Evolutionary conservation across 805 yeast species (phyloP).

Genomic region (Metschnikowia henanensis): DNA sequence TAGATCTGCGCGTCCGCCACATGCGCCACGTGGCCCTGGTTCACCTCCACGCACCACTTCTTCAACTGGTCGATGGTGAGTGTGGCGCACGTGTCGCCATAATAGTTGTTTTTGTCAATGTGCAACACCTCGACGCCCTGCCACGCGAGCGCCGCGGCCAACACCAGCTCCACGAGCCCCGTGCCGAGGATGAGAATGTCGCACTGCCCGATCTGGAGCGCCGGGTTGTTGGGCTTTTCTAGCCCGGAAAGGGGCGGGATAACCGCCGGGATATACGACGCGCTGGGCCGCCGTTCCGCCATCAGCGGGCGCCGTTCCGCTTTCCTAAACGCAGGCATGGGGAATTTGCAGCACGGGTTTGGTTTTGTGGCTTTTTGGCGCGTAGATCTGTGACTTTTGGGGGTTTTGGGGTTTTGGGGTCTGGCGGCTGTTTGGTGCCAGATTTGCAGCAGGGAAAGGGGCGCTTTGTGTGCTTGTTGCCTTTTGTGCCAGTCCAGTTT

Average conservation of each 20-base stretch:
- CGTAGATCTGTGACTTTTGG: background rate
- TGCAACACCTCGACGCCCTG: constrained; percentile 96
- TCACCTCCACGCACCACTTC: constrained; percentile 77
- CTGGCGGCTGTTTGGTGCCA: too few species aligned
- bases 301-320: constrained; percentile 56
- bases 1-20: constrained; percentile 76
- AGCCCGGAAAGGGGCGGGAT: constrained; percentile 77
- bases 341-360: background rate
- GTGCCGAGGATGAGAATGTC: constrained; percentile 94
- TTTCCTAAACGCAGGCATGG: constrained; percentile 24
- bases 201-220: constrained; percentile 62
- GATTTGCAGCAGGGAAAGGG: too few species aligned
- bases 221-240: constrained; percentile 67
- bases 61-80: constrained; percentile 83
- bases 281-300: constrained; percentile 67
- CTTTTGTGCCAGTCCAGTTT: too few species aligned
- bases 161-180: constrained; percentile 81
- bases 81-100: constrained; percentile 88
- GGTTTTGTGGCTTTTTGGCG: background rate
- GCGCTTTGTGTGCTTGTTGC: too few species aligned
- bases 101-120: constrained; percentile 78
- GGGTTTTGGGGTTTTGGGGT: background rate
- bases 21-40: constrained; percentile 42
- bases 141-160: constrained; percentile 96
- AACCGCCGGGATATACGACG: constrained; percentile 41